Evolutionary conservation across 179 eudicot species (phyloP).

Genomic region (Beta macrorhiza): DNA sequence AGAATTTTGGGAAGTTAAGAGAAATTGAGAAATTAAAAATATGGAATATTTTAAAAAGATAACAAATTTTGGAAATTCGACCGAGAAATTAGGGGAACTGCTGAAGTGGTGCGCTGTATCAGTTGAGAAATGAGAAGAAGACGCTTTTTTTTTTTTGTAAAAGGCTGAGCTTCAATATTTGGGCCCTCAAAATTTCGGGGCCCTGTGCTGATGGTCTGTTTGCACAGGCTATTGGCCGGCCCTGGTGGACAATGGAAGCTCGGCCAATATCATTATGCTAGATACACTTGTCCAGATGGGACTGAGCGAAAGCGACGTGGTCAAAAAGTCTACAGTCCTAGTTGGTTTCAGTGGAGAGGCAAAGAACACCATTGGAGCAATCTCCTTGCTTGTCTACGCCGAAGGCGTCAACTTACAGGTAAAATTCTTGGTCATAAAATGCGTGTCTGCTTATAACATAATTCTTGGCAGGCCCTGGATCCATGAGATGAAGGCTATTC

Average conservation of each 20-base stretch:
- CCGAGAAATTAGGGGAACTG: too few relatives aligned
- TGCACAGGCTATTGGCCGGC: too few relatives aligned
- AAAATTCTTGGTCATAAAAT: background rate
- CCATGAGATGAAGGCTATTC: background rate
- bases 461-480: constrained; percentile 14
- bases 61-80: too few relatives aligned
- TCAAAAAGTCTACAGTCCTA: background rate
- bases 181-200: too few relatives aligned
- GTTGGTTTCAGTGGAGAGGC: background rate
- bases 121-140: too few relatives aligned
- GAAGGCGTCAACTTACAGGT: background rate
- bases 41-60: too few relatives aligned
- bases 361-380: background rate
- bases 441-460: background rate
- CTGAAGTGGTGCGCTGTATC: too few relatives aligned
- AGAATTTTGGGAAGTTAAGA: too few relatives aligned
- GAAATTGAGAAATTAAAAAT: too few relatives aligned
- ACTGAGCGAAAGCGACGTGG: background rate
- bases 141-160: too few relatives aligned
- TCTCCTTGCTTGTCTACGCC: background rate
- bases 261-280: constrained; percentile 1
- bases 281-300: background rate
- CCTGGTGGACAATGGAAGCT: constrained; percentile 9
- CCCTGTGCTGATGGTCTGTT: too few relatives aligned
- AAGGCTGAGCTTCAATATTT: too few relatives aligned